Conservation (phyloP, 2,329 filamentous ascomycete genomes). For the Dendryphion nanum region DNA sequence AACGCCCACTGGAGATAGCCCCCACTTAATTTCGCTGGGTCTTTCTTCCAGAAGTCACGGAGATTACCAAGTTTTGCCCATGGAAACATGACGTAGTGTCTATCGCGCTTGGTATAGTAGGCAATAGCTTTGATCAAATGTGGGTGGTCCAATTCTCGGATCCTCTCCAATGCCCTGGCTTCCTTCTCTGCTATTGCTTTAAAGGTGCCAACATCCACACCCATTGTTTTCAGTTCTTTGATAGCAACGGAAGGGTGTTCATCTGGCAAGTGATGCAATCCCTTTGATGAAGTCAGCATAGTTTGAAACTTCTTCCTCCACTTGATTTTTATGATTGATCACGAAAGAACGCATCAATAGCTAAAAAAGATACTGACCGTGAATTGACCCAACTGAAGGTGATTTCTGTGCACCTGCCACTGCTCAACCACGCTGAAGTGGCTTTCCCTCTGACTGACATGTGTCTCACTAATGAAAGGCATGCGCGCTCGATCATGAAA, state of each 20-base stretch:
- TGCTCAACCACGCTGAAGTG: slow-evolving; percentile 12
- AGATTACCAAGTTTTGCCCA: slow-evolving; percentile 24
- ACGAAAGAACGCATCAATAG: background rate
- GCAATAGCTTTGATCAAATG: slow-evolving; percentile 13
- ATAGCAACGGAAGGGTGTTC: slow-evolving; percentile 13
- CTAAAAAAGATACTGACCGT: background rate
- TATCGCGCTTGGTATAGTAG: slow-evolving; percentile 9
- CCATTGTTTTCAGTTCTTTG: slow-evolving; percentile 6
- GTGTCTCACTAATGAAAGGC: background rate
- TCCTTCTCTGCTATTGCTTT: slow-evolving; percentile 4
- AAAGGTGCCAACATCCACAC: slow-evolving; percentile 1
- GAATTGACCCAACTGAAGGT: slow-evolving; percentile 3
- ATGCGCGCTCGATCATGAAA: slow-evolving; percentile 4
- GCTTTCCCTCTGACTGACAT: background rate
- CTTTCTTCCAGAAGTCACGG: slow-evolving; percentile 11
- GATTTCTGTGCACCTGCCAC: slow-evolving; percentile 11
- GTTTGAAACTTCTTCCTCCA: background rate
- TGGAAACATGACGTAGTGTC: slow-evolving; percentile 17
- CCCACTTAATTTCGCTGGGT: slow-evolving; percentile 7
- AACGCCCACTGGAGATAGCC: slow-evolving; percentile 3
- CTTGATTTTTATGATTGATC: too few species aligned
- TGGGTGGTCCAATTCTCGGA: slow-evolving; percentile 5
- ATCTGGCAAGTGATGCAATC: background rate
- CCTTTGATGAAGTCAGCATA: too few species aligned
- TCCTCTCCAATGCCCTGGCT: slow-evolving; percentile 5